Conservation (phyloP, 345 rosid species). For the Eucalyptus decipiens region DNA sequence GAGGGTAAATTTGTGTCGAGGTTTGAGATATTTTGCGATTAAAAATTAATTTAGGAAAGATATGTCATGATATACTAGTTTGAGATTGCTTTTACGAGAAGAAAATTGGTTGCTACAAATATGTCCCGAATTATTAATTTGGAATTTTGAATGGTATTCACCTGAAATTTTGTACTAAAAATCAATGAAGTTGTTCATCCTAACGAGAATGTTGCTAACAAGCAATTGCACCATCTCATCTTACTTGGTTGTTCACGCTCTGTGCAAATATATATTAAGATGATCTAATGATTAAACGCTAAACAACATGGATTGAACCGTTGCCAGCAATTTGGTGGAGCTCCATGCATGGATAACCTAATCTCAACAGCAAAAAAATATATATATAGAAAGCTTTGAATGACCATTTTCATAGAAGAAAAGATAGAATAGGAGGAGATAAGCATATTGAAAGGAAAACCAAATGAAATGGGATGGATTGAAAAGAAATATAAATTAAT, state of each 20-base stretch:
- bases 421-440: neutral
- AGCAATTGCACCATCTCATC: neutral
- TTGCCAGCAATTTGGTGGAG: neutral
- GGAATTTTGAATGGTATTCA: neutral
- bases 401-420: neutral
- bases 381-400: neutral
- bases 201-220: neutral
- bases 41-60: neutral
- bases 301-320: neutral
- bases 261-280: neutral
- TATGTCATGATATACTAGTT: neutral
- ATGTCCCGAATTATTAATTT: neutral
- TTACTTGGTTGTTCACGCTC: neutral
- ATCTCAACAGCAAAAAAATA: neutral
- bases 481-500: neutral
- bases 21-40: neutral
- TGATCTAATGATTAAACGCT: neutral
- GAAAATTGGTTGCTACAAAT: neutral
- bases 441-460: neutral
- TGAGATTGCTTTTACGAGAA: neutral
- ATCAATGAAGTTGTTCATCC: neutral
- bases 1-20: neutral
- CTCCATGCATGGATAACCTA: neutral
- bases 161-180: neutral
- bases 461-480: neutral